These are phyloP conservation scores for Brassica juncea DNA, from an alignment of 345 rosid species.

Conservation along the genomic window DNA sequence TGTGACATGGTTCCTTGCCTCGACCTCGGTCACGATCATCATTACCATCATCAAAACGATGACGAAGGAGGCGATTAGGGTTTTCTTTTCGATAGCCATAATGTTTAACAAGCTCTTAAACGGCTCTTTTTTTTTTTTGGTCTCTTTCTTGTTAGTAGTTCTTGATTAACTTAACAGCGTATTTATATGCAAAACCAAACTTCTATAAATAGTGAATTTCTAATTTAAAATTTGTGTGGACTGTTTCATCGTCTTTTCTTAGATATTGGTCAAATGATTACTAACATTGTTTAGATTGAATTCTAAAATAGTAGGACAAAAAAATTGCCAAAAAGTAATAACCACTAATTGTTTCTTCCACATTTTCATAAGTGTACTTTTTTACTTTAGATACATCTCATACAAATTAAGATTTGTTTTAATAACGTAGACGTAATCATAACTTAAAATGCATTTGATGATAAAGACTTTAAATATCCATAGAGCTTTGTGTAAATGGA, in stretches of 20 bases:
- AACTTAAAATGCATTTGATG: background rate
- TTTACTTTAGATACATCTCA: too few relatives aligned
- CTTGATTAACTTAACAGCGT: background rate
- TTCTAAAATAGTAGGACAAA: background rate
- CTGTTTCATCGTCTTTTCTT: constrained; percentile 28
- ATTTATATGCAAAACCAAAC: constrained; percentile 20
- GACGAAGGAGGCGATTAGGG: constrained; percentile 31
- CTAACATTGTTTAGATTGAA: constrained; percentile 1
- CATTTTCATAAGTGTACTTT: background rate
- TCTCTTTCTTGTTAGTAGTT: background rate
- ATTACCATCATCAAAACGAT: constrained; percentile 34
- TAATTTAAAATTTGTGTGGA: constrained; percentile 5
- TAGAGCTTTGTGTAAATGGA: background rate
- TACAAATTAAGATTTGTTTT: too few relatives aligned
- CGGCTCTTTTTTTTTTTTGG: background rate
- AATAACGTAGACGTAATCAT: background rate
- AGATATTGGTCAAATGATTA: constrained; percentile 8
- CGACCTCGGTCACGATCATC: constrained; percentile 29
- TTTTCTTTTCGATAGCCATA: constrained; percentile 39
- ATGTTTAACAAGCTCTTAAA: constrained; percentile 21
- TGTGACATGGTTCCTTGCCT: constrained; percentile 30
- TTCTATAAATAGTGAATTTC: constrained; percentile 27
- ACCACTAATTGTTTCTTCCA: too few relatives aligned
- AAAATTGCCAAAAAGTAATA: background rate
- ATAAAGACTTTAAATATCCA: background rate